Evolutionary conservation across 768 basidiomycete species (phyloP).

Genomic region (Aureoboletus auriporus): DNA sequence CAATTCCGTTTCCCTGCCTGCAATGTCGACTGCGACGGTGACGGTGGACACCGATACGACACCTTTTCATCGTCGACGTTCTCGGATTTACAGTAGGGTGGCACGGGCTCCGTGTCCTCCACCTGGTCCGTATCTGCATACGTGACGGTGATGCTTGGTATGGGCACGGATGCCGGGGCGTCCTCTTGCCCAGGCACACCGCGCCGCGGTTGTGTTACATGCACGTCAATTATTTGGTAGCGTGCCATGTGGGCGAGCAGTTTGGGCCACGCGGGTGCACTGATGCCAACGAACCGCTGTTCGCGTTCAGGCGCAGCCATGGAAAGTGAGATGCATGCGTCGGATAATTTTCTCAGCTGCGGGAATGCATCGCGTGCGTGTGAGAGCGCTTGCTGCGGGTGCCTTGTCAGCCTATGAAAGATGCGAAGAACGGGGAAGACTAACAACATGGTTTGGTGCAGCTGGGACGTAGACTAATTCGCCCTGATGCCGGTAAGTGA

Average conservation of each 20-base stretch:
- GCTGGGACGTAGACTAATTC: constrained; percentile 51
- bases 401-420: not conserved
- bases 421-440: constrained; percentile 4
- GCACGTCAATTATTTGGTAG: constrained; percentile 48
- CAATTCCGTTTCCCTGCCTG: constrained; percentile 6
- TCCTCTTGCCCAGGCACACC: too few species aligned
- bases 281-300: constrained; percentile 43
- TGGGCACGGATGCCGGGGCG: not conserved
- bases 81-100: constrained; percentile 31
- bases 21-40: not conserved
- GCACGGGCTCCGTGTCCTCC: constrained; percentile 26
- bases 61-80: constrained; percentile 12
- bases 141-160: constrained; percentile 30
- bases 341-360: constrained; percentile 33
- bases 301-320: constrained; percentile 33
- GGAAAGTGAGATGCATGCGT: constrained; percentile 43
- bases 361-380: constrained; percentile 49
- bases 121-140: constrained; percentile 15
- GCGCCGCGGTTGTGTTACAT: constrained; percentile 12
- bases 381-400: constrained; percentile 43
- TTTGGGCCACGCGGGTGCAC: constrained; percentile 46
- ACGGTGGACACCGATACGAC: not conserved
- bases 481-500: constrained; percentile 45
- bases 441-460: constrained; percentile 40
- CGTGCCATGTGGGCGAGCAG: constrained; percentile 38